Evolutionary conservation across 768 basidiomycete genomes (phyloP).

Genomic region (Neoboletus magnificus): DNA sequence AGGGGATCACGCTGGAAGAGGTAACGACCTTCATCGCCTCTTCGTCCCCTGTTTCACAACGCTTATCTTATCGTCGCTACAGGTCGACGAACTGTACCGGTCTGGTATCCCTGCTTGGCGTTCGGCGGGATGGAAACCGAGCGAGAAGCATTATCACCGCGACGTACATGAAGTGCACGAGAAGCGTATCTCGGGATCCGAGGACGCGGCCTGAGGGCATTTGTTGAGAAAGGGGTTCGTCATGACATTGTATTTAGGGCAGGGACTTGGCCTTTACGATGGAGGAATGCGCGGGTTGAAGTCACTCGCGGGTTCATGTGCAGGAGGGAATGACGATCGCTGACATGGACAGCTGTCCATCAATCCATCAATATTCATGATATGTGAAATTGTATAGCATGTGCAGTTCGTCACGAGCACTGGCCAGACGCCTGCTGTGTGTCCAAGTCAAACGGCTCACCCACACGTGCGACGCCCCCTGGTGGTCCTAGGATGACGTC

Average conservation of each 20-base stretch:
- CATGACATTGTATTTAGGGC: not conserved
- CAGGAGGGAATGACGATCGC: not conserved
- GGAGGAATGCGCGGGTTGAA: not conserved
- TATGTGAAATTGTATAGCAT: not conserved
- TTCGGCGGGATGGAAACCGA: slow-evolving; percentile 55
- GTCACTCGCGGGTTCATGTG: not conserved
- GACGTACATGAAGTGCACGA: slow-evolving; percentile 10
- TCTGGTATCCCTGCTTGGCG: slow-evolving; percentile 67
- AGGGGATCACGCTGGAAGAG: slow-evolving; percentile 71
- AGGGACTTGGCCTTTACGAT: not conserved
- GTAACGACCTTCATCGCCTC: not conserved
- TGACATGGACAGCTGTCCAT: not conserved
- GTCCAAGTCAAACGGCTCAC: not conserved
- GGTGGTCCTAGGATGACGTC: not conserved
- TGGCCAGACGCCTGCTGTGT: not conserved
- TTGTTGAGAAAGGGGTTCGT: not conserved
- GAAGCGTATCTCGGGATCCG: slow-evolving; percentile 24
- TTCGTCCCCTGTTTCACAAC: not conserved
- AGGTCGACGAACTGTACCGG: slow-evolving; percentile 76
- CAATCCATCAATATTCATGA: not conserved
- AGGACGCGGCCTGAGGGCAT: slow-evolving; percentile 7
- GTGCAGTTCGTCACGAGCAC: not conserved
- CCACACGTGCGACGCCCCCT: not conserved
- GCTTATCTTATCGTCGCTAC: not conserved
- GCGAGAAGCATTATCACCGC: slow-evolving; percentile 36